Evolutionary conservation across 768 basidiomycete genomes (phyloP).

Genomic region (Tephrocybe rancida): DNA sequence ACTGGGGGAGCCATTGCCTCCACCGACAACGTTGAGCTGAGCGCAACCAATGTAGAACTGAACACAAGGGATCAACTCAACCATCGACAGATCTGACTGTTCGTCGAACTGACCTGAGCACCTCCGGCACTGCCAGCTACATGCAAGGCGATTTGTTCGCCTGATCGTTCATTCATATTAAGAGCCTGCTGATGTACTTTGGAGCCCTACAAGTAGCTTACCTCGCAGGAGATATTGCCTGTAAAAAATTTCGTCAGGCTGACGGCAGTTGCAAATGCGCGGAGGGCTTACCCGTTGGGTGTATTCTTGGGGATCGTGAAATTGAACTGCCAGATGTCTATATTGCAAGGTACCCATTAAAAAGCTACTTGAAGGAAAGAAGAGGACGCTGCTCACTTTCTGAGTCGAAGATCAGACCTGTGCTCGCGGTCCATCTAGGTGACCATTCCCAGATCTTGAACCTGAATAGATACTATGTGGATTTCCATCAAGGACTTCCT

Average conservation of each 20-base stretch:
- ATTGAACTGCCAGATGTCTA: slow-evolving; percentile 32
- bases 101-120: slow-evolving; percentile 24
- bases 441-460: slow-evolving; percentile 47
- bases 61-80: background rate
- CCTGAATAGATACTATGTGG: slow-evolving; percentile 13
- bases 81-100: background rate
- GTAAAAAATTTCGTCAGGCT: background rate
- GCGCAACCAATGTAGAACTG: slow-evolving; percentile 41
- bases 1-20: slow-evolving; percentile 30
- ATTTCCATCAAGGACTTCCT: background rate
- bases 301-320: slow-evolving; percentile 35
- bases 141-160: slow-evolving; percentile 40
- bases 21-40: slow-evolving; percentile 35
- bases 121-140: slow-evolving; percentile 26
- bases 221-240: slow-evolving; percentile 33
- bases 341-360: background rate
- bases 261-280: too few species aligned
- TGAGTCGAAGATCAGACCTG: slow-evolving; percentile 31
- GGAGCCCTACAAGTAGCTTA: too few species aligned
- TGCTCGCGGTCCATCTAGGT: slow-evolving; percentile 30
- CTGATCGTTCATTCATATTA: too few species aligned
- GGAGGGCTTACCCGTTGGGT: slow-evolving; percentile 35
- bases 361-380: background rate
- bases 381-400: slow-evolving; percentile 21
- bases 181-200: too few species aligned